Base-by-base conservation (phyloP, 768 basidiomycete species). In the Mycena kentingensis region DNA sequence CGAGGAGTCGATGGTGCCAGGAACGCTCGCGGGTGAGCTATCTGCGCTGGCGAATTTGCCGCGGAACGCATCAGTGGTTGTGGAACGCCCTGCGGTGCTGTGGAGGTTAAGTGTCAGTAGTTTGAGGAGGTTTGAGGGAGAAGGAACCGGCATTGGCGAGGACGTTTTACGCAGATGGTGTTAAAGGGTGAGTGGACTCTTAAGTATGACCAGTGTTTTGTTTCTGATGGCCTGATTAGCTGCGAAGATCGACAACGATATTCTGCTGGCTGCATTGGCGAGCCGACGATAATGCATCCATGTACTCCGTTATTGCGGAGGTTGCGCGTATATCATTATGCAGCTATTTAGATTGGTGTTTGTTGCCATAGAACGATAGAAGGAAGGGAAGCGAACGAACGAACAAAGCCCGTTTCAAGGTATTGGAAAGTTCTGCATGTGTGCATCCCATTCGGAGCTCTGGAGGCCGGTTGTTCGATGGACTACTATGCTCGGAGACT, bases 1-100 rank as follows among this genome's bases (percentile, higher is more conserved):
- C 43, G 87, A 90, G 63, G 93, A 96, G 71, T 90, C 88, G 2
- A 96, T 96, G 93, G 91, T 95, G 0, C 84, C 92, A 3, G 95
- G 94, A 2, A 93, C 93, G 0, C 73, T 98, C 2, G 92, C 95
- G 10, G 96, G 96, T 0, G 96, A 98, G 69, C 68, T 99, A 46
- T 87, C 91, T 0, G 90, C 88, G 31, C 72, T 99, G 12, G 85
- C 93, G 8, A 84, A 83, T 19, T 76, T 87, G 18, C 77, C 83
- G 16, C 77, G 96, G 42, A 98, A 97, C 65, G 88, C 94, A 21
- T 90, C 87, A 4, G 91, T 91, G 29, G 74, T 86, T 0, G 91
- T 88, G 3, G 96, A 98, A 67, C 77, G 83, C 4, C 77, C 84
- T 7, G 85, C 83, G 6, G 80, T 87, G 13, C 58, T 98, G 45